Conservation (phyloP, 1,284 basidiomycete species). For the Ganoderma meredithae region DNA sequence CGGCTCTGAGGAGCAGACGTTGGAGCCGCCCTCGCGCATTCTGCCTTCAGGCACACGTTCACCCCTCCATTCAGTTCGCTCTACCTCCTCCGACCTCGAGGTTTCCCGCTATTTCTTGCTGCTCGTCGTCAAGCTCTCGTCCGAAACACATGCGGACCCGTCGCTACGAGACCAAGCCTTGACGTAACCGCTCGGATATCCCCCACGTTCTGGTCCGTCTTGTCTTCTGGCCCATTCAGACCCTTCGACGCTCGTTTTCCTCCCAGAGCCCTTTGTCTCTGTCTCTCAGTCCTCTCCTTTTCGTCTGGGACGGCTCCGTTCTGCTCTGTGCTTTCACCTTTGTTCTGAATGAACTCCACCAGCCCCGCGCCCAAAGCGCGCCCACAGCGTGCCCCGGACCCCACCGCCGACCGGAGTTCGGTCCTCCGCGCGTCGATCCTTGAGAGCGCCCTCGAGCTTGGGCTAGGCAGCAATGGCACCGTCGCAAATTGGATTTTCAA, state of each 20-base stretch:
- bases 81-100: slow-evolving; percentile 11
- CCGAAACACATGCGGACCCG: slow-evolving; percentile 13
- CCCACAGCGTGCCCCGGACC: slow-evolving; percentile 24
- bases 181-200: slow-evolving; percentile 12
- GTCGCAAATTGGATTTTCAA: slow-evolving; percentile 77
- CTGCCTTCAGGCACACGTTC: too few relatives aligned
- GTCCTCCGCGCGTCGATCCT: slow-evolving; percentile 72
- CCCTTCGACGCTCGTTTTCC: slow-evolving; percentile 4
- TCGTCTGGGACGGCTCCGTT: not conserved
- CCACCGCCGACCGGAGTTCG: slow-evolving; percentile 52
- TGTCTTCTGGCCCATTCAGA: not conserved
- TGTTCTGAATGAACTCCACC: slow-evolving; percentile 25
- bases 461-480: slow-evolving; percentile 59
- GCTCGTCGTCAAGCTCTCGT: slow-evolving; percentile 11
- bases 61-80: not conserved
- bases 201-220: not conserved
- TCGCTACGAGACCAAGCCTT: slow-evolving; percentile 9
- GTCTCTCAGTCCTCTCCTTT: slow-evolving; percentile 15
- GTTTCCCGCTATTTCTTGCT: slow-evolving; percentile 5
- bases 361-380: slow-evolving; percentile 26
- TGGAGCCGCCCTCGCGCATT: too few relatives aligned
- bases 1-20: too few relatives aligned
- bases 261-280: not conserved
- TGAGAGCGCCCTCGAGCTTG: slow-evolving; percentile 71
- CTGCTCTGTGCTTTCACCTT: not conserved